Evolutionary conservation across 495 filamentous ascomycete species (phyloP), one percentile per base, ranked within the genome.

Genomic region (Penicillium coprophilum): DNA sequence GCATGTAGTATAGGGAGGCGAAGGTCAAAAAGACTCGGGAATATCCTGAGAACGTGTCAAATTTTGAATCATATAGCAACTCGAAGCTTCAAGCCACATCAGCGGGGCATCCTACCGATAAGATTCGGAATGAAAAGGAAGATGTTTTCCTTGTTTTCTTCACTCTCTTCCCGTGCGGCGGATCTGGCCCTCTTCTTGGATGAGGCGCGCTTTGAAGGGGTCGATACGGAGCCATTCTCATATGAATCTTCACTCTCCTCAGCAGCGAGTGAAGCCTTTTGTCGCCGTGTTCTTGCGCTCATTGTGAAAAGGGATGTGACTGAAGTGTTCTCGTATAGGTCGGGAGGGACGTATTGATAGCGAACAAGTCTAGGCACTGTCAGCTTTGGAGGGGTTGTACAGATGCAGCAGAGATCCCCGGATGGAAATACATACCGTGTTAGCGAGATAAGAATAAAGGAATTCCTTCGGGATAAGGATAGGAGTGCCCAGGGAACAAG

Each of bases 1-100:
- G 92, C 94, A 97, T 97, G 79, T 95, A 98, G 78, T 96, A 97
- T 57, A 98, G 86, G 47, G 92, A 96, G 38, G 89, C 90, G 57
- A 96, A 77, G 58, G 93, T 89, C 53, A 98, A 85, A 59, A 97
- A 77, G 64, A 97, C 87, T 62, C 94, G 88, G 53, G 78, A 81
- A 75, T 97, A 97, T 60, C 94, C 93, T 96, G 57, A n/a, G 24
- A 65, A 34, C 21, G 15, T 38, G 41, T 54, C 23, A 54, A 32
- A 36, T 28, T 31, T 54, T 32, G 46, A 43, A 36, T n/a, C 15
- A 24, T n/a, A n/a, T 19, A n/a, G 2, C 20, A 27, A 27, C 20
- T 30, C 13, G 4, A n/a, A 21, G 19, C 3, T 19, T 20, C 11
- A 53, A 58, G 28, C 46, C 28, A 3, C 38, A 39, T 24, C 38